Evolutionary conservation across 257 asterid genomes (phyloP).

Genomic region (Nicotiana tabacum): DNA sequence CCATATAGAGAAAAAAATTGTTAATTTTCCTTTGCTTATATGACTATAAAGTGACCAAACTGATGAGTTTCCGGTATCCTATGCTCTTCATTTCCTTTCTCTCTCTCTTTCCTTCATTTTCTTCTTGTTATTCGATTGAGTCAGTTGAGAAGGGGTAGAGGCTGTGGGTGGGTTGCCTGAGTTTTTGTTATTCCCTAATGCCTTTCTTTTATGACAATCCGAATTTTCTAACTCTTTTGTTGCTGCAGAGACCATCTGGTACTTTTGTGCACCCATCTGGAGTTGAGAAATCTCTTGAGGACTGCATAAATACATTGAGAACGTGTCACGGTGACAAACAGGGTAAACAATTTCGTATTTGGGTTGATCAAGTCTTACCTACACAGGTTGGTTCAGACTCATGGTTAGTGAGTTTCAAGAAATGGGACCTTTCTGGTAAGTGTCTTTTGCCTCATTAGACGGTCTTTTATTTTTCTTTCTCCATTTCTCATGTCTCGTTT

Average conservation of each 20-base stretch:
- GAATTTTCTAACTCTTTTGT: constrained; percentile 4
- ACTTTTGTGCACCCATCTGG: constrained; percentile 74
- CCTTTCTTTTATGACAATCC: not conserved
- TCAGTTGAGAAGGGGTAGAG: not conserved
- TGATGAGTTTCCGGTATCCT: not conserved
- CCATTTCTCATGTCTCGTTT: not conserved
- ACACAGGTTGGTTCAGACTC: constrained; percentile 53
- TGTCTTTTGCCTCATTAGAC: not conserved
- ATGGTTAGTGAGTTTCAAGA: constrained; percentile 85
- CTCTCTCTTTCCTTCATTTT: not conserved
- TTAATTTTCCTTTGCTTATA: not conserved
- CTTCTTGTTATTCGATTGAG: not conserved
- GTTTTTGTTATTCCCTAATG: not conserved
- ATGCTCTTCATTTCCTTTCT: not conserved
- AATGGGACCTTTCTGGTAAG: constrained; percentile 82
- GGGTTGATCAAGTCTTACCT: constrained; percentile 90
- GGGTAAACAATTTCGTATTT: constrained; percentile 61
- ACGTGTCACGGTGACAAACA: constrained; percentile 59
- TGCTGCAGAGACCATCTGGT: constrained; percentile 60
- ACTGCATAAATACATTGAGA: constrained; percentile 41
- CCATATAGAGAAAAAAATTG: not conserved
- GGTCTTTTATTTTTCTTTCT: not conserved
- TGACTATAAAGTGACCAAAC: not conserved
- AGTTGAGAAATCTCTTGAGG: constrained; percentile 49
- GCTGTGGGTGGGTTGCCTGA: not conserved